Percentiles rank a stretch among this genome's conserved stretches.
phyloP scores from a whole-genome alignment of 208 protist genomes.

The Phytomonas sp. region DNA sequence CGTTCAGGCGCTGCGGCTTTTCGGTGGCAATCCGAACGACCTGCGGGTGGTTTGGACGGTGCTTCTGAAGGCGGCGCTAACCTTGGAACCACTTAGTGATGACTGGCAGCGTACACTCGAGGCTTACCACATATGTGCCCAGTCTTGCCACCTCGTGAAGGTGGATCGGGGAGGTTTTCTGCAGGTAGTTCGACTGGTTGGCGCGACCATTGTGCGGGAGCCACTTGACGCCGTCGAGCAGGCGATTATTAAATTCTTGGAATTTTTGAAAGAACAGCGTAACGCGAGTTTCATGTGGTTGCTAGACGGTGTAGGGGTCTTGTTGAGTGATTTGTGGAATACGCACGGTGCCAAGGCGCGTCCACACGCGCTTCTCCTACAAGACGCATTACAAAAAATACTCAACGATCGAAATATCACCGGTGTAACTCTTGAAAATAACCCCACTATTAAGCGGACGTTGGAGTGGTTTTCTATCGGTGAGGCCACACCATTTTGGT shows the following conservation, averaged over 20 bases:
- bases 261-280: constrained; percentile 39
- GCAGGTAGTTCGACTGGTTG: constrained; percentile 48
- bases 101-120: constrained; percentile 37
- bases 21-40: constrained; percentile 32
- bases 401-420: constrained; percentile 22
- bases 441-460: constrained; percentile 36
- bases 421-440: constrained; percentile 40
- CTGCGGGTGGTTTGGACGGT: constrained; percentile 51
- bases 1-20: constrained; percentile 33
- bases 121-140: constrained; percentile 54
- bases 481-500: constrained; percentile 45
- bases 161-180: constrained; percentile 41
- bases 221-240: constrained; percentile 6
- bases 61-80: constrained; percentile 70
- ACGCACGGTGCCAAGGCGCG: constrained; percentile 19
- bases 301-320: constrained; percentile 35
- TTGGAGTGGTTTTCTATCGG: constrained; percentile 44
- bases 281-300: constrained; percentile 64
- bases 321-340: constrained; percentile 43
- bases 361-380: constrained; percentile 18
- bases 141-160: constrained; percentile 23
- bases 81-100: constrained; percentile 21
- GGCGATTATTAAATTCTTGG: constrained; percentile 17
- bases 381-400: constrained; percentile 15
- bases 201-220: constrained; percentile 19